These are phyloP conservation scores for Neurospora africana DNA, from an alignment of 495 filamentous ascomycete genomes.

Conservation along the genomic window DNA sequence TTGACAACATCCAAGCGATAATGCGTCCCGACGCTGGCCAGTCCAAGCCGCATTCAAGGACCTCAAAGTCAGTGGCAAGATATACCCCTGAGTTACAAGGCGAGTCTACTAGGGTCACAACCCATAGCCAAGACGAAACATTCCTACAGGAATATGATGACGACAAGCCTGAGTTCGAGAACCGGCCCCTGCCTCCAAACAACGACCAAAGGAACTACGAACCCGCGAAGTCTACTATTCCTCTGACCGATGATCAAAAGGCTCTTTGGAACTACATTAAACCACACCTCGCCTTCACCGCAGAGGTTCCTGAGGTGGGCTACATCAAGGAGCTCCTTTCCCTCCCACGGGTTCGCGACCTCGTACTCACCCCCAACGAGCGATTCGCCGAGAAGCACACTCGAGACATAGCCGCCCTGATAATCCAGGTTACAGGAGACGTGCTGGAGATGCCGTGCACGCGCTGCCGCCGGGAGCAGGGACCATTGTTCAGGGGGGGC, in stretches of 20 bases:
- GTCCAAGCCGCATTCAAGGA: not conserved
- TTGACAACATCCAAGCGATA: not conserved
- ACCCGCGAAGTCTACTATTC: not conserved
- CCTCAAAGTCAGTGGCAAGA: not conserved
- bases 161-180: not conserved
- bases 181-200: not conserved
- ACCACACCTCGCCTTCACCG: not conserved
- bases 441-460: conserved; percentile 4
- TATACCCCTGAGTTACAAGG: not conserved
- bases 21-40: not conserved
- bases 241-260: not conserved
- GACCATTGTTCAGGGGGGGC: conserved; percentile 1
- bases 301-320: not conserved
- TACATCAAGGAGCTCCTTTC: conserved; percentile 4
- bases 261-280: conserved; percentile 3
- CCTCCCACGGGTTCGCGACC: conserved; percentile 10
- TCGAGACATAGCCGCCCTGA: conserved; percentile 16
- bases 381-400: conserved; percentile 7
- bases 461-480: conserved; percentile 7
- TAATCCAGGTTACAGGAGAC: conserved; percentile 20
- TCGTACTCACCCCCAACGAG: conserved; percentile 6
- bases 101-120: not conserved
- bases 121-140: not conserved
- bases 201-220: not conserved
- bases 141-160: not conserved